Evolutionary conservation across 345 rosid species (phyloP), one percentile per base, ranked within the genome.

Genomic region (Tarenaya hassleriana): DNA sequence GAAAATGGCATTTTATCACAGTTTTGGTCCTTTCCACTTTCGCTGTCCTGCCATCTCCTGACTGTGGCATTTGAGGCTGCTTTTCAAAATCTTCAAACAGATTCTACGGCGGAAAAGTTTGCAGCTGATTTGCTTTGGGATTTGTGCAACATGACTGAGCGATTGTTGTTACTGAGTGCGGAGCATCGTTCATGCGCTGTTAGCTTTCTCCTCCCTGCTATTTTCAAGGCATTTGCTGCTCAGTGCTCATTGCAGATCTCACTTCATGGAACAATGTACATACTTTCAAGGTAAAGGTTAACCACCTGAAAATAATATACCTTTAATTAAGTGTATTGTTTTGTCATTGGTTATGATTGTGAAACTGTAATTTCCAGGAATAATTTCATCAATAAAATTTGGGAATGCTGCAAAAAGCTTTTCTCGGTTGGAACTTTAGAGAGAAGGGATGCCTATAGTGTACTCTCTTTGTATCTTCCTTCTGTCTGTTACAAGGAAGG

Each of bases 401-500:
- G 98, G 96, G 71, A 69, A 53, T 84, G 89, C 74, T 80, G 98
- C 78, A 69, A 67, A 72, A 77, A 56, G 56, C 69, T 91, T 62
- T 84, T 91, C 74, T 76, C 78, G 39, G 82, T 65, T 55, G 95
- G 96, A 46, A 54, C 79, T 27, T 58, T 79, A 52, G 98, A 91
- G 80, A 82, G 95, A 76, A 80, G 95, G 67, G 95, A 91, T 82
- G 90, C 92, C 41, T 84, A 84, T 63, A 45, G 68, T 44, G 58
- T 79, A 17, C 95, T 91, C 61, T 84, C 95, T 44, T 43, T 91
- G 45, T 77, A 70, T 55, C 54, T 84, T 60, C 78, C 92, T 53
- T 74, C 63, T 69, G 64, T 69, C 60, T 64, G 75, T 50, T 64
- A 49, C 58, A 46, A 44, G 15, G 75, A 64, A 10, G 69, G 38